A percentile compares a stretch with the other conserved stretches of the same genome.
Evolutionary conservation across 1,139 yeast species (phyloP).

Genomic region (Taphrina deformans): DNA sequence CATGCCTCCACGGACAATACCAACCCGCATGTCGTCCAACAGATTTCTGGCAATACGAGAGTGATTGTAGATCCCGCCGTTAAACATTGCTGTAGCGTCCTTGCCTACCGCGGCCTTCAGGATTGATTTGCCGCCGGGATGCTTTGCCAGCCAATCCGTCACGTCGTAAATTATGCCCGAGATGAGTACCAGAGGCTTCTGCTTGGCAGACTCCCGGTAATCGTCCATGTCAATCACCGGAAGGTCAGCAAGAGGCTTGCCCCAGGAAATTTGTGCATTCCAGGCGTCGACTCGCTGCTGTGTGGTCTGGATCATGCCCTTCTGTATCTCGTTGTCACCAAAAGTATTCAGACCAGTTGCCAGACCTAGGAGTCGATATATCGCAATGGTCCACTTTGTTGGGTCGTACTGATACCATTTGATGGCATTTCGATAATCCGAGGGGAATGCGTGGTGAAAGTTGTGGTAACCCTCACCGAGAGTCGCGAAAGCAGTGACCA

Average conservation of each 20-base stretch:
- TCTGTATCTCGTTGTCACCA: slow-evolving; percentile 93
- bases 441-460: slow-evolving; percentile 98
- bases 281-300: slow-evolving; percentile 89
- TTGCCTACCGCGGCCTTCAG: slow-evolving; percentile 84
- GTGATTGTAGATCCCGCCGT: slow-evolving; percentile 96
- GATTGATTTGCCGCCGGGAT: slow-evolving; percentile 96
- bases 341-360: slow-evolving; percentile 90
- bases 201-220: slow-evolving; percentile 66
- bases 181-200: slow-evolving; percentile 62
- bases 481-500: slow-evolving; percentile 88
- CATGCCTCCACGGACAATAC: slow-evolving; percentile 81
- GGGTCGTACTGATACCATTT: slow-evolving; percentile 99
- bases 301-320: slow-evolving; percentile 92
- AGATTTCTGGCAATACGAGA: slow-evolving; percentile 97
- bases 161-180: slow-evolving; percentile 95
- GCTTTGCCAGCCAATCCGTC: slow-evolving; percentile 77
- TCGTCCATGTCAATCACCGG: slow-evolving; percentile 91
- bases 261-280: slow-evolving; percentile 85
- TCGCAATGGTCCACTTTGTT: slow-evolving; percentile 77
- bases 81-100: slow-evolving; percentile 95
- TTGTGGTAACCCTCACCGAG: slow-evolving; percentile 99
- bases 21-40: slow-evolving; percentile 93
- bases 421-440: slow-evolving; percentile 96
- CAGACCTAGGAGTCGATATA: slow-evolving; percentile 71
- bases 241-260: slow-evolving; percentile 74